Evolutionary conservation across 2,329 filamentous ascomycete species (phyloP), one percentile per base, ranked within the genome.

Genomic region (Mycocentrospora acerina): DNA sequence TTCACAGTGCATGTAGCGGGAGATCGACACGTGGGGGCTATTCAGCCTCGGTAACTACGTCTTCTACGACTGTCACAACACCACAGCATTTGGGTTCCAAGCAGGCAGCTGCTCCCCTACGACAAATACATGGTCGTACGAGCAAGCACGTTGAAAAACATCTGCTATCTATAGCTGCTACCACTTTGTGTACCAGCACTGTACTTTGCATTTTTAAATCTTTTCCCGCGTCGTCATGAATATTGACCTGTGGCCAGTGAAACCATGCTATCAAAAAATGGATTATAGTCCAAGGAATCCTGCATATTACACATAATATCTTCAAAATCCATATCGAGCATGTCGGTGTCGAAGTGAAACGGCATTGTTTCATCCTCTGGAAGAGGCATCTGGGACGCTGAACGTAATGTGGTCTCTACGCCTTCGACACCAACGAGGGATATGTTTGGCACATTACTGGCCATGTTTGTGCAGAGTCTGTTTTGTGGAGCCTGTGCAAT

Each of bases 261-360:
- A 2, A 53, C 26, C 51, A 57, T 51, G 27, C 46, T 53, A 14
- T 61, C 56, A 15, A 58, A 51, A 32, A 62, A 53, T 7, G 48
- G 43, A 24, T 49, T 57, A 12, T 46, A 51, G 24, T 62, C 51
- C 14, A 59, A 38, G 9, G 49, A 49, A 12, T 45, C 41, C n/a
- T 62, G 60, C 15, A 64, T 34, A 3, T 44, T 51, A 12, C 57
- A 50, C 51, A 59, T 48, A 4, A 63, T 37, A 14, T 59, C 50
- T 12, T 58, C 55, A 17, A 62, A 60, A 1, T 47, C 46, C 17
- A 53, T 32, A 1, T 47, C 46, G 15, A 53, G 32, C 41, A 53
- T 53, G 30, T 62, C 57, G 6, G 61, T 47, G 28, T 62, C 57
- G n/a, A 52, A 51, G 24, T 55, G 51, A 28, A 48, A 48, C 13